Base-by-base conservation (phyloP, 768 basidiomycete species). In the Lyophyllum decastes region DNA sequence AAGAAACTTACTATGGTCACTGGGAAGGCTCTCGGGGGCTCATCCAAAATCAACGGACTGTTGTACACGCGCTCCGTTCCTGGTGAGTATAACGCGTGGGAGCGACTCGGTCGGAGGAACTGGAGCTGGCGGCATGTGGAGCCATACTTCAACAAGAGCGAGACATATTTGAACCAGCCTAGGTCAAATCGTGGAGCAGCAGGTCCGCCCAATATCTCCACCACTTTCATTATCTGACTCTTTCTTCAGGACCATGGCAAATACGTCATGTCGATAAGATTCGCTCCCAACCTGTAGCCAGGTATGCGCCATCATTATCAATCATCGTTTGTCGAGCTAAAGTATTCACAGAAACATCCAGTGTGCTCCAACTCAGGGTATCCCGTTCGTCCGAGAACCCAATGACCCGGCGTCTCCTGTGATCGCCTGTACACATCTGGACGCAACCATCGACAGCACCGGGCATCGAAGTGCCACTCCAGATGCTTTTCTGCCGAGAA, bases 51-150 rank as follows among this genome's bases (percentile, higher is more conserved):
- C 50, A 76, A 73, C 35, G 67, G 59, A 8, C 63, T 69, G 49
- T 24, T 67, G 30, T 74, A 73, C 52, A 68, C 68, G 4, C 61
- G 72, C 1, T 64, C 64, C 0, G 56, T 64, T 25, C 66, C 70
- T 1, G 66, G 60, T n/a, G 72, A 74, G 22, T 73, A 68, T 30
- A 64, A 73, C 24, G 48, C 59, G 14, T 75, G 71, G 72, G 48
- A 51, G 8, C 45, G 30, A 16, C 40, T 55, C 5, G 71, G 72
- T 2, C 48, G 64, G 14, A 61, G 61, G 19, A 66, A 66, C 10
- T 76, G 74, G 74, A 58, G 64, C 5, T 73, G 62, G 49, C 34
- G 63, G 0, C 61, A 71, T 17, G 55, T 76, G 4, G 41, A 44
- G 54, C 49, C 41, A 22, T 61, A 12, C n/a, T 38, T 49, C 34